Evolutionary conservation across 2,329 filamentous ascomycete species (phyloP), one percentile per base, ranked within the genome.

Genomic region (Aspergillus arachidicola): DNA sequence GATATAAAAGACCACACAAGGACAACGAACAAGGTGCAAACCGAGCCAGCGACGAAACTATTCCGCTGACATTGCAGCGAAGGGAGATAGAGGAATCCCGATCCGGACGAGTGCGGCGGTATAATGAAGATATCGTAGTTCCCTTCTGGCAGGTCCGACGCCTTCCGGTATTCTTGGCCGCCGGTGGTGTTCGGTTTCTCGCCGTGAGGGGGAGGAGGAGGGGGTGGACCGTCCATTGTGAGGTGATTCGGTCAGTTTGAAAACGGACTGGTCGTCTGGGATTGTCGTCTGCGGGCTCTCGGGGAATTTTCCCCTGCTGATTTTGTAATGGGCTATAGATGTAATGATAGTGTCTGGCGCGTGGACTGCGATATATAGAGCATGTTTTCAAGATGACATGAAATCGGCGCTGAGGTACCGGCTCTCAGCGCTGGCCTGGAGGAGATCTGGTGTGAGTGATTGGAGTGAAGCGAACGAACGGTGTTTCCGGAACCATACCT

Each of bases 81-180:
- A 0, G 94, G 94, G n/a, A 98, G 86, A 77, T 98, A 97, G 32
- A 98, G 83, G 78, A 97, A 97, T 38, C 94, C 94, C 0, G 89
- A 88, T 59, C 94, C 94, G 7, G 94, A 86, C 12, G 93, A 94
- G 78, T 97, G 93, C 54, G 94, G 92, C 9, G 94, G 94, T 73
- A 98, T 94, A 76, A 97, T 91, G 81, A 97, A 97, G 75, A 98
- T 96, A 82, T 98, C 94, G 79, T 97, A 98, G 76, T 95, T 96
- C 60, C 94, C 94, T 1, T 91, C 85, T 3, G 94, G 94, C 55
- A 97, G 83, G 61, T 91, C 90, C 58, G 78, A 78, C 7, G 76
- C 71, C 65, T 76, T 80, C 61, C 78, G 77, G 62, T 80, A 80
- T 64, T 77, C 76, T 19, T 55, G 16, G 30, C 83, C 82, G 43